Evolutionary conservation across 768 basidiomycete genomes (phyloP), one percentile per base, ranked within the genome.

Genomic region (Lactifluus hygrophoroides): DNA sequence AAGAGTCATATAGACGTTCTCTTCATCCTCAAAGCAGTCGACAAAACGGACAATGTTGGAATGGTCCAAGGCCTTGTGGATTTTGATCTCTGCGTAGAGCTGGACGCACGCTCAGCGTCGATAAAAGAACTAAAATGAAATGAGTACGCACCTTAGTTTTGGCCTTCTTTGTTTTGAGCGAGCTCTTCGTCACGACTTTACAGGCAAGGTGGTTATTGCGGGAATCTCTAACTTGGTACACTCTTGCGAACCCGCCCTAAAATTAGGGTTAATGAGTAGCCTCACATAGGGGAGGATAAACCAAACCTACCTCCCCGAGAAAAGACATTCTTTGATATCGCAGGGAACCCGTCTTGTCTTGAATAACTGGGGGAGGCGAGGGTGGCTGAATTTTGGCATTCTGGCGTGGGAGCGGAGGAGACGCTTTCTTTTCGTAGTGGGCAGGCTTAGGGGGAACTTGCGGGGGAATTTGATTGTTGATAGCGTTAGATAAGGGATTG

Each of bases 61-160:
- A 66, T 98, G 95, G 25, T 82, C 73, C 47, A 99, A 80, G 14
- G 90, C 86, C 60, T 87, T 84, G 72, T 99, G 95, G 48, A 99
- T 92, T 77, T 95, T 96, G 67, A 99, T 99, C 78, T 99, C 95
- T 60, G 95, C 94, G 68, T 94, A 99, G 46, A 99, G 82, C 95
- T 97, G 56, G 5, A 25, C 19, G 16, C 14, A 3, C 13, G 25
- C 16, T 50, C 44, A 56, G 38, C 28, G 11, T 54, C 28, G n/a
- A 1, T 21, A 19, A 27, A 32, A 9, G 1, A 3, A 16, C 7
- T 14, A 11, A 19, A 17, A 16, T 1, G 19, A 4, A 45, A 6
- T 27, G 23, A 27, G 23, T n/a, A 56, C 77, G 52, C 49, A 92
- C 94, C 82, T 97, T 97, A 17, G 93, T 94, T 73, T 95, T 95